phyloP scores from a whole-genome alignment of 768 basidiomycete genomes.

The Boletus barrowsii region DNA sequence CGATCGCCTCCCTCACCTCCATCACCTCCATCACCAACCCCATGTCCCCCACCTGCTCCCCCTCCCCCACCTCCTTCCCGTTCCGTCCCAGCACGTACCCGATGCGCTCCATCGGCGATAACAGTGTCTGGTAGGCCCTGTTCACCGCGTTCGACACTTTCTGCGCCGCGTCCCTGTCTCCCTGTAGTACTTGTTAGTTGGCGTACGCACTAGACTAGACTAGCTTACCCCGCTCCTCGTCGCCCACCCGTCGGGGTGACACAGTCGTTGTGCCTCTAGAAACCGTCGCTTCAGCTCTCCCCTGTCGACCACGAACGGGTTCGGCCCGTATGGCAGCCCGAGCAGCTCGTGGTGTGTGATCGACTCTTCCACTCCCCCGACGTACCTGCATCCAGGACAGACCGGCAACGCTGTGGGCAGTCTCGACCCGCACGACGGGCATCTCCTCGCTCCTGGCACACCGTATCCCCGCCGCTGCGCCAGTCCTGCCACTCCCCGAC shows the following conservation, averaged over 20 bases:
- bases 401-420: conserved; percentile 69
- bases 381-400: conserved; percentile 68
- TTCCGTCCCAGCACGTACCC: conserved; percentile 76
- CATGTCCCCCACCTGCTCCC: conserved; percentile 68
- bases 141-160: conserved; percentile 72
- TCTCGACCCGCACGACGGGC: conserved; percentile 60
- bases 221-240: conserved; percentile 54
- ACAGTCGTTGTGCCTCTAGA: conserved; percentile 65
- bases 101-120: conserved; percentile 69
- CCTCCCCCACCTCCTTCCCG: conserved; percentile 57
- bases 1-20: conserved; percentile 74
- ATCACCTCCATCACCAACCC: conserved; percentile 74
- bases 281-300: conserved; percentile 61
- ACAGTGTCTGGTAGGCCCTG: conserved; percentile 73
- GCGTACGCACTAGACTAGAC: conserved; percentile 1
- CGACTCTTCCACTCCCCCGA: conserved; percentile 53
- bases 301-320: conserved; percentile 70
- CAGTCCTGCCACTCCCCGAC: background rate
- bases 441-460: conserved; percentile 28
- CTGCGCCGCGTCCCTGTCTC: conserved; percentile 21
- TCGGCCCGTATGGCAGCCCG: conserved; percentile 55
- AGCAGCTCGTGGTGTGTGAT: conserved; percentile 68
- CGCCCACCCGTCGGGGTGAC: conserved; percentile 88
- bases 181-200: conserved; percentile 17
- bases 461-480: conserved; percentile 16